phyloP scores from a whole-genome alignment of 768 basidiomycete species.

The Kwoniella sp. region DNA sequence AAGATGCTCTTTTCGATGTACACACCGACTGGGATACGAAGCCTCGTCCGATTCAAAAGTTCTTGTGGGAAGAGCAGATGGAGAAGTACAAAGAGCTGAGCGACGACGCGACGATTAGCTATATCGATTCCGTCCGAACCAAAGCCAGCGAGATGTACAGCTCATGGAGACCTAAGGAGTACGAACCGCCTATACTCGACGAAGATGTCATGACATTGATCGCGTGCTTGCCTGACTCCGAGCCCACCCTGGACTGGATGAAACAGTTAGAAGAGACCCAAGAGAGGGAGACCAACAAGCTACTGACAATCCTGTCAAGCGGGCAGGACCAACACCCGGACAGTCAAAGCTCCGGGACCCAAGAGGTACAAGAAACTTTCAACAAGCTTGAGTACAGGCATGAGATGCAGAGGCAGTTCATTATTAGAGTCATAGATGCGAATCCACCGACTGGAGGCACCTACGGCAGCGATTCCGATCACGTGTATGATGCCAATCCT shows the following conservation, averaged over 20 bases:
- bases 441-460: no score
- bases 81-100: neutral
- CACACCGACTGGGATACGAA: neutral
- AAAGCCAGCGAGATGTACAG: neutral
- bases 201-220: neutral
- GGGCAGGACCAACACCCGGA: neutral
- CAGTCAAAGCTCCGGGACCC: no score
- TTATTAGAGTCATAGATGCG: neutral
- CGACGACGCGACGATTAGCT: neutral
- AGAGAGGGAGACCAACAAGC: neutral
- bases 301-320: neutral
- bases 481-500: no score
- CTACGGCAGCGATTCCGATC: no score
- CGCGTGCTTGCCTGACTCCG: neutral
- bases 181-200: neutral
- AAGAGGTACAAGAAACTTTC: no score
- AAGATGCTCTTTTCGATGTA: neutral
- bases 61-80: neutral
- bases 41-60: neutral
- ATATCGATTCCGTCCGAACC: neutral
- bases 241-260: neutral
- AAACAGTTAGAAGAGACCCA: neutral
- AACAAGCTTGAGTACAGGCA: neutral
- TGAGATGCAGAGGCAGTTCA: neutral
- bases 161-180: neutral